A percentile compares a stretch with the other conserved stretches of the same genome.
Conservation (phyloP, 192 early-diverging fungal genomes). For the Thoreauomyces humboldtii region DNA sequence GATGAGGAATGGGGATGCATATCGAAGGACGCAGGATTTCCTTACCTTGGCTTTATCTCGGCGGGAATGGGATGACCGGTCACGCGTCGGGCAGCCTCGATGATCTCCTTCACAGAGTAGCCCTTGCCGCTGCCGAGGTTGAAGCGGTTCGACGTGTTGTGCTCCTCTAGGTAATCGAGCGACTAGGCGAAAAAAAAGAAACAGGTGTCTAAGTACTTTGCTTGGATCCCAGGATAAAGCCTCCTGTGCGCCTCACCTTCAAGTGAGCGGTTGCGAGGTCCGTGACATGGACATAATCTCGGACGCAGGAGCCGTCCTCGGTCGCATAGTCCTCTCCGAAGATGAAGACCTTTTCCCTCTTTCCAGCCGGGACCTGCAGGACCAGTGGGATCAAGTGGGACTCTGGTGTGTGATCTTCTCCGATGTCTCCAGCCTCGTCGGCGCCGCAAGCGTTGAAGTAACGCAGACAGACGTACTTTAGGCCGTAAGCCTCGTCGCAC, state of each 20-base stretch:
- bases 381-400: conserved; percentile 92
- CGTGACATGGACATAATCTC: conserved; percentile 95
- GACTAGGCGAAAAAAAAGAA: conserved; percentile 50
- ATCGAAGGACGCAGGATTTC: background rate
- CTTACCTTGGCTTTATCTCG: conserved; percentile 51
- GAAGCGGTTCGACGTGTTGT: conserved; percentile 69
- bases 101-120: conserved; percentile 88
- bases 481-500: conserved; percentile 48
- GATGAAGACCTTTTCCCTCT: conserved; percentile 77
- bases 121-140: conserved; percentile 93
- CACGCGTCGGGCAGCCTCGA: conserved; percentile 76
- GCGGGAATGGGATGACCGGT: conserved; percentile 80
- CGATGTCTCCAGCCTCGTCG: conserved; percentile 84
- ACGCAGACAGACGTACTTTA: conserved; percentile 57
- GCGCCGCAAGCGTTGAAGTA: conserved; percentile 97
- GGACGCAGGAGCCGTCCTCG: conserved; percentile 84
- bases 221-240: background rate
- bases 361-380: conserved; percentile 77
- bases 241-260: too few relatives aligned
- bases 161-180: conserved; percentile 66
- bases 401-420: conserved; percentile 85
- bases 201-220: background rate
- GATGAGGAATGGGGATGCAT: too few relatives aligned
- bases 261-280: conserved; percentile 87
- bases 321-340: conserved; percentile 94